These are phyloP conservation scores for Diaporthe velutina DNA, from an alignment of 2,329 filamentous ascomycete species.

Conservation along the genomic window DNA sequence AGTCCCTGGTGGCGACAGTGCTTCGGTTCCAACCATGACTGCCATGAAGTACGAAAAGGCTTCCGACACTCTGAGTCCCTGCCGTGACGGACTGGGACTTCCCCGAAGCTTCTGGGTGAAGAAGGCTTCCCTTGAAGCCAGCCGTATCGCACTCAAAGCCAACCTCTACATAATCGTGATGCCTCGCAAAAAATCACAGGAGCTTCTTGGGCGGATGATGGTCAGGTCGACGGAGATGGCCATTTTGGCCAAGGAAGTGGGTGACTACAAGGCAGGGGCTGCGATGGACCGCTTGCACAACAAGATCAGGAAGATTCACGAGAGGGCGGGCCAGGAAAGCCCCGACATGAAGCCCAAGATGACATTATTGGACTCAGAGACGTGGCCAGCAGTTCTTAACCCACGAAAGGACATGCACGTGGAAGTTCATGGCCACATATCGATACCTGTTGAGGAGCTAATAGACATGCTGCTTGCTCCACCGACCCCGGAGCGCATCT, in stretches of 20 bases:
- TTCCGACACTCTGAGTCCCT: not conserved
- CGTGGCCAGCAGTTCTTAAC: slow-evolving; percentile 5
- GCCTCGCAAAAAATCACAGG: not conserved
- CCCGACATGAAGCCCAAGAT: not conserved
- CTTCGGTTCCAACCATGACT: not conserved
- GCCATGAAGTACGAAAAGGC: not conserved
- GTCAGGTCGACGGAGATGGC: not conserved
- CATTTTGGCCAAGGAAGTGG: not conserved
- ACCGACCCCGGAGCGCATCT: not conserved
- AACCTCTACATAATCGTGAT: not conserved
- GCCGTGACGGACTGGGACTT: not conserved
- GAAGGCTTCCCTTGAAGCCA: not conserved
- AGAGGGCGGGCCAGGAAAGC: slow-evolving; percentile 1
- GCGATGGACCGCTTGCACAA: not conserved
- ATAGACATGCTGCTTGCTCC: not conserved
- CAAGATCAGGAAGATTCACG: slow-evolving; percentile 10
- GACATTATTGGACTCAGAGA: slow-evolving; percentile 19
- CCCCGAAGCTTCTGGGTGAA: not conserved
- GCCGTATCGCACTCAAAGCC: slow-evolving; percentile 1
- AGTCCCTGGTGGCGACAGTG: not conserved
- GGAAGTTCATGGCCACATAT: not conserved
- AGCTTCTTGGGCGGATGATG: not conserved
- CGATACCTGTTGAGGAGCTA: not conserved
- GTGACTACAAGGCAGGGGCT: not conserved
- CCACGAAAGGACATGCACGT: slow-evolving; percentile 5